Evolutionary conservation across 495 filamentous ascomycete genomes (phyloP).

Genomic region (Aspergillus steynii): DNA sequence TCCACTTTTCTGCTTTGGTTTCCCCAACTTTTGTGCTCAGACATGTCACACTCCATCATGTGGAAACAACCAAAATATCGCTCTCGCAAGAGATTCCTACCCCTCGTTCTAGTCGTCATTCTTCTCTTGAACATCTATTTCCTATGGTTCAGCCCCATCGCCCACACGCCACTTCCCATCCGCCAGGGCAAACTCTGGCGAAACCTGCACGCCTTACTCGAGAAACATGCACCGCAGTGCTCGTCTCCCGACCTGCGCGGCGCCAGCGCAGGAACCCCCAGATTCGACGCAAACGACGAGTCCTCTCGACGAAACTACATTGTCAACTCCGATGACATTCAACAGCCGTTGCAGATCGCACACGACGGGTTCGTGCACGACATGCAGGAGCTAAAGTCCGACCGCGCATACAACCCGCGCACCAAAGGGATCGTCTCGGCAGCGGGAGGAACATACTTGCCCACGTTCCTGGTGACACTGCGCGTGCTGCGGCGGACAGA

Average conservation of each 20-base stretch:
- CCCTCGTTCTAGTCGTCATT: background rate
- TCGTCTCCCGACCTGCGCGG: slow-evolving; percentile 11
- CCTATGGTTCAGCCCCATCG: background rate
- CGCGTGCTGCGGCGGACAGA: slow-evolving; percentile 49
- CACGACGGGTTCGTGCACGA: slow-evolving; percentile 35
- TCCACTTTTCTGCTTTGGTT: background rate
- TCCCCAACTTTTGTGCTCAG: background rate
- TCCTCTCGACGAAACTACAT: slow-evolving; percentile 19
- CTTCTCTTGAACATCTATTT: background rate
- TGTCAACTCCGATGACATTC: slow-evolving; percentile 19
- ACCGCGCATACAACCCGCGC: slow-evolving; percentile 23
- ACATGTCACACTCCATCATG: background rate
- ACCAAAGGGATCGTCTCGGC: slow-evolving; percentile 50
- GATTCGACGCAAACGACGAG: slow-evolving; percentile 21
- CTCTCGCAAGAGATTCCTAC: background rate
- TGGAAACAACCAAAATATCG: background rate
- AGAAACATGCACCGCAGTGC: slow-evolving; percentile 23
- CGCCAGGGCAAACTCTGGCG: slow-evolving; percentile 12
- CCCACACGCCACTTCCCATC: background rate
- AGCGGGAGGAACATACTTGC: slow-evolving; percentile 33
- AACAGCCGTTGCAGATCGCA: slow-evolving; percentile 23
- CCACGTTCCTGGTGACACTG: slow-evolving; percentile 40
- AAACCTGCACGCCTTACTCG: slow-evolving; percentile 19
- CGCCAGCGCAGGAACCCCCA: slow-evolving; percentile 8
- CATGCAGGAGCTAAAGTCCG: slow-evolving; percentile 18